A percentile compares a stretch with the other conserved stretches of the same genome.
phyloP scores from a whole-genome alignment of 2,329 filamentous ascomycete species.

The Botrytis fragariae region DNA sequence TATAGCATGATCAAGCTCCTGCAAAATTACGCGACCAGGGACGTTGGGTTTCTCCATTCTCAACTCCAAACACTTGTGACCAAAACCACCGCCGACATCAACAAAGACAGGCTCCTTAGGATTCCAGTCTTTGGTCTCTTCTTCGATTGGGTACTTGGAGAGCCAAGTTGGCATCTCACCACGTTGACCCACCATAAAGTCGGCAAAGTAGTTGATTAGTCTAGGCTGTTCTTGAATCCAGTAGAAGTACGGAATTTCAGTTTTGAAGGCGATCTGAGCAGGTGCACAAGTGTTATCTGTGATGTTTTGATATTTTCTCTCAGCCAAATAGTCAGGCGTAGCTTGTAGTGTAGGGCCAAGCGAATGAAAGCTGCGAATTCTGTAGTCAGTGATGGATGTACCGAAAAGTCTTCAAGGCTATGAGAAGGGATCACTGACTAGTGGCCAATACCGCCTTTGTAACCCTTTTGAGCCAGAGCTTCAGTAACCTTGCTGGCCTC shows the following conservation, averaged over 20 bases:
- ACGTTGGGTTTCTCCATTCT: slow-evolving; percentile 38
- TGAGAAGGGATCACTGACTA: neutral
- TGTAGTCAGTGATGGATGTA: neutral
- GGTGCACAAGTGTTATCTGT: neutral
- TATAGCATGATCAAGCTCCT: slow-evolving; percentile 42
- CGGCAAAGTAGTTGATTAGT: neutral
- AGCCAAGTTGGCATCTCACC: slow-evolving; percentile 9
- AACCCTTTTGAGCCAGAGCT: neutral
- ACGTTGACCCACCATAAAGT: slow-evolving; percentile 4
- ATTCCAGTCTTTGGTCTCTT: slow-evolving; percentile 2
- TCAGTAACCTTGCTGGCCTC: slow-evolving; percentile 4
- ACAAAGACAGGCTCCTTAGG: slow-evolving; percentile 37
- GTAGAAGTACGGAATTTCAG: neutral
- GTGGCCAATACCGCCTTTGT: slow-evolving; percentile 2
- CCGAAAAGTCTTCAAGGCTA: neutral
- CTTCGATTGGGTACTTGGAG: neutral
- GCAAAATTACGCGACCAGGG: slow-evolving; percentile 40
- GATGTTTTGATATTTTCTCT: slow-evolving; percentile 2
- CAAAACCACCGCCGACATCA: slow-evolving; percentile 43
- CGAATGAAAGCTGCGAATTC: neutral
- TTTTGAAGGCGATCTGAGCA: slow-evolving; percentile 9
- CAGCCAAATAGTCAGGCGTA: neutral
- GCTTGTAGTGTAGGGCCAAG: slow-evolving; percentile 4
- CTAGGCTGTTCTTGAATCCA: slow-evolving; percentile 8
- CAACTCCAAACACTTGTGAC: slow-evolving; percentile 41